phyloP scores from a whole-genome alignment of 495 filamentous ascomycete genomes.

The Talaromyces borbonicus region DNA sequence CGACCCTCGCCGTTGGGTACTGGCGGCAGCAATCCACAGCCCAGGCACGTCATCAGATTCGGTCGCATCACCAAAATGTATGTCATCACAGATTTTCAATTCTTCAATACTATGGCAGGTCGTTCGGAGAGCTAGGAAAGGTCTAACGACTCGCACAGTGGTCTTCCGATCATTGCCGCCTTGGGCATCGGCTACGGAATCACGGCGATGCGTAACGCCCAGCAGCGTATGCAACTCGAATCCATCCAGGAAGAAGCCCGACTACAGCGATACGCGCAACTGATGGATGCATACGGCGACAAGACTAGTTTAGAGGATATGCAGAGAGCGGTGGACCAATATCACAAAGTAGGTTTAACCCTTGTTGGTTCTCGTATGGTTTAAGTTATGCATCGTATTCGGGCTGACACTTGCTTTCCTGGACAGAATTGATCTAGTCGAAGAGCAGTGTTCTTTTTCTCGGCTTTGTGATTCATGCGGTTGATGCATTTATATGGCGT shows the following conservation, averaged over 20 bases:
- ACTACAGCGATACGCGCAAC: constrained; percentile 21
- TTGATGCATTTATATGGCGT: constrained; percentile 7
- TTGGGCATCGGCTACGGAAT: constrained; percentile 7
- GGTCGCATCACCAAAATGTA: constrained; percentile 8
- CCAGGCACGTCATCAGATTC: constrained; percentile 4
- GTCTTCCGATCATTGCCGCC: constrained; percentile 5
- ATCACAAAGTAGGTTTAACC: not conserved
- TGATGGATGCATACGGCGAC: constrained; percentile 51
- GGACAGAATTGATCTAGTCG: constrained; percentile 4
- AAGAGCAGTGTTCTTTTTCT: not conserved
- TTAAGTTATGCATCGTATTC: not conserved
- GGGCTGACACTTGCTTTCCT: not conserved
- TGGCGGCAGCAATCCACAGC: not conserved
- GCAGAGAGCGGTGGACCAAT: constrained; percentile 40
- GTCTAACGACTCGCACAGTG: not conserved
- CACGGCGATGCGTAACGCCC: not conserved
- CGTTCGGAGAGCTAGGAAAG: not conserved
- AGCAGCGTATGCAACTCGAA: constrained; percentile 2
- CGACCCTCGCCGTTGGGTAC: not conserved
- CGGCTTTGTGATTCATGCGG: not conserved
- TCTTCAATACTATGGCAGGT: not conserved
- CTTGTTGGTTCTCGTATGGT: not conserved
- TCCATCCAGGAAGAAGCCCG: constrained; percentile 23
- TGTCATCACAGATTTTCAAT: not conserved
- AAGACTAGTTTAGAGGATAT: constrained; percentile 46